Base-by-base conservation (phyloP, 2,329 filamentous ascomycete genomes). In the Elsinoe ampelina region DNA sequence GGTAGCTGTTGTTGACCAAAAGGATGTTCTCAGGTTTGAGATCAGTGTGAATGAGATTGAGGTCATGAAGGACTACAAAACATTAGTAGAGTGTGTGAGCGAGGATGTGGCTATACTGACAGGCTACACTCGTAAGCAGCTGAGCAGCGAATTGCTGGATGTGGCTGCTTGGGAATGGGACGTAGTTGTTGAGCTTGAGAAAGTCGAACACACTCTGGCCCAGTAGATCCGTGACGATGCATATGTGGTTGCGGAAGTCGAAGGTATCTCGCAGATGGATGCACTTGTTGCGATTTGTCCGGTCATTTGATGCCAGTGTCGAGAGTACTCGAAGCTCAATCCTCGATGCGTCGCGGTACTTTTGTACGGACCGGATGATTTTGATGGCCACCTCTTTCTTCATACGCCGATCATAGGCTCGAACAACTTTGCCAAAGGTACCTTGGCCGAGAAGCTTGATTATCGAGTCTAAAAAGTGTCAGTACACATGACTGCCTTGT, bases 201-300 rank as follows among this genome's bases (percentile, higher is more conserved):
- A 98, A 98, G 73, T 98, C 93, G 69, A 98, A 98, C 54, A 98
- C 92, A 65, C 92, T 97, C 68, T 96, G 92, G 48, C 92, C 92
- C 32, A 97, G 81, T 13, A 86, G 73, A 68, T 86, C 83, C 12
- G 83, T 86, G 64, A 86, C 83, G 59, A 86, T 86, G 77, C 93
- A 98, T 63, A 98, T 97, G 68, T 98, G 93, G 58, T 95, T 93
- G 48, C 91, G 83, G 74, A 89, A 98, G 72, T 98, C 93, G 73
- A 98, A 98, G 71, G 90, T 96, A 66, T 98, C 93, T 39, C 91
- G 83, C 39, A 98, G 77, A 70, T 98, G 93, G 62, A 98, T 98
- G 73, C 93, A 98, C 62, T 92, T 86, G 70, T 98, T 97, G 58
- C 90, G 83, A 71, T 98, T 97, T 63, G 87, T 82, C 59, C 85